Conservation (phyloP, 2,329 filamentous ascomycete genomes). For the Alternaria gansuensis region DNA sequence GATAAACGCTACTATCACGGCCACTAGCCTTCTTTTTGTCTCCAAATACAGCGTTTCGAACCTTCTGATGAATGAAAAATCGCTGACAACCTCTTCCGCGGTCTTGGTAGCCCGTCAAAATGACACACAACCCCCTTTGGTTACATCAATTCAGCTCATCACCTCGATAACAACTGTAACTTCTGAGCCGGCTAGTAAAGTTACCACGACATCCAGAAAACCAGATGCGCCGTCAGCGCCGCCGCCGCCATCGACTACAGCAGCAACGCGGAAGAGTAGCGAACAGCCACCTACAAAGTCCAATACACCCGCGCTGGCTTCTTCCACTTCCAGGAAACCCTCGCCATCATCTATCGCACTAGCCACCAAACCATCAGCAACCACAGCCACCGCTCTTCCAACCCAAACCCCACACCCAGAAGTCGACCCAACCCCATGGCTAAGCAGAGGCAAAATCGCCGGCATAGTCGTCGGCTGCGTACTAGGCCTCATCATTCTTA, state of each 20-base stretch:
- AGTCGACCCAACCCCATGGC: background rate
- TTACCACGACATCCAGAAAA: background rate
- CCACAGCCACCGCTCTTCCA: background rate
- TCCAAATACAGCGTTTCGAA: background rate
- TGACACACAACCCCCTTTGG: background rate
- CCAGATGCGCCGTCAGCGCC: background rate
- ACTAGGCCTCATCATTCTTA: constrained; percentile 10
- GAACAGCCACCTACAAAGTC: background rate
- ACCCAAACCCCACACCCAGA: background rate
- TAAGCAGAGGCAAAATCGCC: constrained; percentile 2
- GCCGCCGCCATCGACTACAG: background rate
- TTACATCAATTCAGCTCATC: background rate
- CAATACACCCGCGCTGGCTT: background rate
- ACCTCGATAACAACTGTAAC: constrained; percentile 3
- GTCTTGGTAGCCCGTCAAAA: background rate
- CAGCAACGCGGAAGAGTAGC: background rate
- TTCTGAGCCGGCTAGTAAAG: background rate
- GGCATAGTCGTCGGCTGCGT: constrained; percentile 13
- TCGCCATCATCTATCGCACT: too few species aligned
- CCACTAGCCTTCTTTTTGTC: background rate
- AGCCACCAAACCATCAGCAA: background rate
- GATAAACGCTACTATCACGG: background rate
- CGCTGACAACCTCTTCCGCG: background rate
- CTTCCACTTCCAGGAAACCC: background rate
- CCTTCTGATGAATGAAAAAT: background rate